A percentile compares a stretch with the other conserved stretches of the same genome.
Conservation (phyloP, 2,329 filamentous ascomycete genomes). For the Colletotrichum sp. region DNA sequence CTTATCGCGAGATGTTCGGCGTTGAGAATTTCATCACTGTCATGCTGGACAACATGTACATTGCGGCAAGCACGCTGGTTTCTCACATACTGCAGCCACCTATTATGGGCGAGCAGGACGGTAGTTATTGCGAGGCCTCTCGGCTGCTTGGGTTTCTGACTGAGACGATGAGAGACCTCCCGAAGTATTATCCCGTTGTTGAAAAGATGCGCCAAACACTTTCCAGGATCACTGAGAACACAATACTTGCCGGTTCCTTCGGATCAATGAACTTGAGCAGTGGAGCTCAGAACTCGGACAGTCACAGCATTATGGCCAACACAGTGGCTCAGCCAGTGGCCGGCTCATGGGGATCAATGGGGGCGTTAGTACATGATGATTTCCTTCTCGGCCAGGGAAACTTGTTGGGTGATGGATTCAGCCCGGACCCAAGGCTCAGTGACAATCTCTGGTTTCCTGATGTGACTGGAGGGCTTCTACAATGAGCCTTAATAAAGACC, state of each 20-base stretch:
- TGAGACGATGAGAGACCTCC: background rate
- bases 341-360: background rate
- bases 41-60: background rate
- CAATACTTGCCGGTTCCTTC: background rate
- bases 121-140: background rate
- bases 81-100: background rate
- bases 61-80: background rate
- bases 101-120: background rate
- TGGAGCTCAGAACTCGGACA: background rate
- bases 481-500: background rate
- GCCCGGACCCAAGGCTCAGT: background rate
- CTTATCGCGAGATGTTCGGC: background rate
- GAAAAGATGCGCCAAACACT: background rate
- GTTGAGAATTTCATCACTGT: background rate
- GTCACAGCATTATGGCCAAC: background rate
- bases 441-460: background rate
- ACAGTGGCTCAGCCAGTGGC: background rate
- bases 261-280: background rate
- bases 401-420: background rate
- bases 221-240: background rate
- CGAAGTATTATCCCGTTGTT: background rate
- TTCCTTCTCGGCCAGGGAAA: background rate
- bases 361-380: background rate
- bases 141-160: background rate
- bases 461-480: background rate